Evolutionary conservation across 176 grass and related monocot genomes (phyloP).

Genomic region (Pontederia paniculata): DNA sequence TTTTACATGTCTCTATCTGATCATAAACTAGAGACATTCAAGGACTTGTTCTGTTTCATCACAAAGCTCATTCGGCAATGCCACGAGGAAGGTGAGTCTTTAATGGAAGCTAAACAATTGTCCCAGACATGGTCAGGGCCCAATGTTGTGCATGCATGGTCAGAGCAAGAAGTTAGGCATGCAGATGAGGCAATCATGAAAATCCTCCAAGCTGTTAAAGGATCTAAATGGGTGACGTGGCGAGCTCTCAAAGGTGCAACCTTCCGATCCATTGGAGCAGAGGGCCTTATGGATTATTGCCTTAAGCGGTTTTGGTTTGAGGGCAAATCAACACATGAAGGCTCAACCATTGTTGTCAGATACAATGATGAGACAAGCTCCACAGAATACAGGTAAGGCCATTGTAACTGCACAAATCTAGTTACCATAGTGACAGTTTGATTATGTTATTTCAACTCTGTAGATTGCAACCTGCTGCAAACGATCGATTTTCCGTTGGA

Average conservation of each 20-base stretch:
- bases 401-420: not conserved
- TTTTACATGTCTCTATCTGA: slow-evolving; percentile 50
- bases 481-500: not conserved
- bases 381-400: slow-evolving; percentile 48
- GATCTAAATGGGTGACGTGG: slow-evolving; percentile 31
- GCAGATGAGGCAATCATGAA: slow-evolving; percentile 36
- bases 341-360: slow-evolving; percentile 28
- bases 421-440: slow-evolving; percentile 17
- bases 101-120: not conserved
- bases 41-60: slow-evolving; percentile 49
- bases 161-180: slow-evolving; percentile 26
- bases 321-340: slow-evolving; percentile 26
- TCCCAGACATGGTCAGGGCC: not conserved
- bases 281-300: slow-evolving; percentile 36
- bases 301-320: slow-evolving; percentile 33
- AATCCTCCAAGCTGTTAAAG: slow-evolving; percentile 37
- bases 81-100: not conserved
- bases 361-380: slow-evolving; percentile 39
- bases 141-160: slow-evolving; percentile 14
- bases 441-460: not conserved
- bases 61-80: slow-evolving; percentile 11
- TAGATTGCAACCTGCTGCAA: slow-evolving; percentile 1
- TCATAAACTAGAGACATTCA: slow-evolving; percentile 21
- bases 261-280: slow-evolving; percentile 24
- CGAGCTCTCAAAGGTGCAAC: slow-evolving; percentile 36